phyloP scores from a whole-genome alignment of 108 stramenopile species.

The Pseudonitzschia delicatissima region DNA sequence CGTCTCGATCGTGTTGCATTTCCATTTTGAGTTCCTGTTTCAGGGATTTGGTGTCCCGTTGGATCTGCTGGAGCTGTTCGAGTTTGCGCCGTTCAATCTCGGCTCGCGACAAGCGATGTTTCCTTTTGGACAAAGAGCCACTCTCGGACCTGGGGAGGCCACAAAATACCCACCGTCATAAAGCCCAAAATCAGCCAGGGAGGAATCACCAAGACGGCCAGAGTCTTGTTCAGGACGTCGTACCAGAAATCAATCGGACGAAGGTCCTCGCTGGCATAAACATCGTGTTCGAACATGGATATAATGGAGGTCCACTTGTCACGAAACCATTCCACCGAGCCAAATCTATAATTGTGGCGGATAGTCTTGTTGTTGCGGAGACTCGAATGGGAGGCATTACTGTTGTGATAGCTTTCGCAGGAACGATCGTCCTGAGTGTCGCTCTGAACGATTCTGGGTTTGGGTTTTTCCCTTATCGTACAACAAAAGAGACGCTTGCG shows the following conservation, averaged over 20 bases:
- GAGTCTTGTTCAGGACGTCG: conserved; percentile 36
- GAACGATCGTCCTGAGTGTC: conserved; percentile 27
- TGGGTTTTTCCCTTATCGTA: neutral
- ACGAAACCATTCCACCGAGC: conserved; percentile 24
- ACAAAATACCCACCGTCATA: conserved; percentile 65
- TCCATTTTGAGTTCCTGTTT: conserved; percentile 62
- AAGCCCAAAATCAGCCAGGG: conserved; percentile 74
- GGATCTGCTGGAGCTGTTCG: conserved; percentile 61
- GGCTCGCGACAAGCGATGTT: conserved; percentile 58
- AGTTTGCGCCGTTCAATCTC: conserved; percentile 67
- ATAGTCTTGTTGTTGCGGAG: neutral
- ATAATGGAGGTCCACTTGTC: conserved; percentile 60
- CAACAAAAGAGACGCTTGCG: conserved; percentile 33
- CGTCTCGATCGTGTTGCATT: conserved; percentile 70
- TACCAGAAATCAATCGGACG: conserved; percentile 50
- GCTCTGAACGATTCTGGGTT: conserved; percentile 20
- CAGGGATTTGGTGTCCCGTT: conserved; percentile 51
- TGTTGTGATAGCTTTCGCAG: conserved; percentile 12
- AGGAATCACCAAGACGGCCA: conserved; percentile 52
- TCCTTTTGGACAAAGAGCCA: conserved; percentile 75
- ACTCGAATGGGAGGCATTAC: neutral
- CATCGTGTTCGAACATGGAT: conserved; percentile 57
- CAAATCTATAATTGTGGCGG: too few species aligned
- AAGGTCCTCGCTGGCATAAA: conserved; percentile 43
- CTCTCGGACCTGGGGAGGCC: conserved; percentile 86